Conservation (phyloP, 1,284 basidiomycete species). For the Polyporus tsugae region DNA sequence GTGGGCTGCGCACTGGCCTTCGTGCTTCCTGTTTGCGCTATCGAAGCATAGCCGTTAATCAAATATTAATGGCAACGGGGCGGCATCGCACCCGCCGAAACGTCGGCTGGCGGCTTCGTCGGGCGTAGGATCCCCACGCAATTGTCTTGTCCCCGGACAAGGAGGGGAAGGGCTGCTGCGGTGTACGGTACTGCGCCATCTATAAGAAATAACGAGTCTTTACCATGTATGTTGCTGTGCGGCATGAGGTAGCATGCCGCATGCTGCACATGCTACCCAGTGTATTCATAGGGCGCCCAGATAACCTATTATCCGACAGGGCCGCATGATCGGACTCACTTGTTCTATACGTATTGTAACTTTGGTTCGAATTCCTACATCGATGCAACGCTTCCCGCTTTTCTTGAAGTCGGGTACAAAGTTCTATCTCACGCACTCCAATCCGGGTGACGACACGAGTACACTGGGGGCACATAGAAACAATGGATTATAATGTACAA, state of each 20-base stretch:
- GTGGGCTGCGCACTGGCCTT: not conserved
- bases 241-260: not conserved
- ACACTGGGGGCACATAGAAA: not conserved
- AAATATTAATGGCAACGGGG: not conserved
- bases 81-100: conserved; percentile 1
- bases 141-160: not conserved
- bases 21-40: not conserved
- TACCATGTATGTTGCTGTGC: not conserved
- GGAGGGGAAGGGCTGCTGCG: not conserved
- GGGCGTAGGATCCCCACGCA: not conserved
- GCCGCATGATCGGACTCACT: not conserved
- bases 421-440: not conserved
- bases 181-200: not conserved
- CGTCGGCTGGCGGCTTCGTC: not conserved
- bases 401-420: not conserved
- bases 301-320: not conserved
- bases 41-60: not conserved
- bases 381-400: not conserved
- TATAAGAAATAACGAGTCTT: not conserved
- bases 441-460: not conserved
- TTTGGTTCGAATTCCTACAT: not conserved
- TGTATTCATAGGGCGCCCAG: not conserved
- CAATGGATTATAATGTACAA: not conserved
- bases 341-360: not conserved
- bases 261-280: not conserved